Evolutionary conservation across 2,329 filamentous ascomycete species (phyloP).

Genomic region (Penicillium sp.): DNA sequence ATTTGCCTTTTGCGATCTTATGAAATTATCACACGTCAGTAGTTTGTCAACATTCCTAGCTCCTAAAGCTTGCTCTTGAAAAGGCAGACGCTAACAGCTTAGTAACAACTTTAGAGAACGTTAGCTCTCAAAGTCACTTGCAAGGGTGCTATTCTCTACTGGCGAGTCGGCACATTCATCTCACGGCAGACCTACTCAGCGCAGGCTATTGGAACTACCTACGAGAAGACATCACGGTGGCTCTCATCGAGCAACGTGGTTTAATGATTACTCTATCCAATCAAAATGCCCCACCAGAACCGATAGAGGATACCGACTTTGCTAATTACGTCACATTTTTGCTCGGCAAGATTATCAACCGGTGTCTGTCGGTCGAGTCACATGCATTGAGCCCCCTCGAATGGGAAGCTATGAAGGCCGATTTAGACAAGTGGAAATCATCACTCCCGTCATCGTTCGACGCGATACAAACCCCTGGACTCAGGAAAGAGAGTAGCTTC

Average conservation of each 20-base stretch:
- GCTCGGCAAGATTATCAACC: slow-evolving; percentile 47
- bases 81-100: no score
- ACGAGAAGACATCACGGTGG: slow-evolving; percentile 55
- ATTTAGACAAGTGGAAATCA: slow-evolving; percentile 32
- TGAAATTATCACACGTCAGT: no score
- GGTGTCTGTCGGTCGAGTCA: slow-evolving; percentile 26
- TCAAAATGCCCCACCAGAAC: slow-evolving; percentile 12
- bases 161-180: slow-evolving; percentile 25
- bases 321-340: slow-evolving; percentile 46
- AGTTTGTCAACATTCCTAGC: no score
- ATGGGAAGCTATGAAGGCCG: slow-evolving; percentile 17
- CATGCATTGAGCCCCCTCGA: not conserved
- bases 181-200: slow-evolving; percentile 32
- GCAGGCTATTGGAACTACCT: slow-evolving; percentile 54
- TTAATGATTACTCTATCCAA: slow-evolving; percentile 44
- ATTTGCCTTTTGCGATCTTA: no score
- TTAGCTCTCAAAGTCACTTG: slow-evolving; percentile 47
- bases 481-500: slow-evolving; percentile 17
- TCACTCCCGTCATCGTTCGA: slow-evolving; percentile 29
- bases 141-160: slow-evolving; percentile 50
- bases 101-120: no score
- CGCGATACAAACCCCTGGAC: slow-evolving; percentile 5
- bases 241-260: slow-evolving; percentile 45
- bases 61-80: no score
- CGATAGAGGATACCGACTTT: slow-evolving; percentile 29